Percentiles rank a stretch among this genome's conserved stretches.
Conservation (phyloP, 169 alveolate genomes). For the Hepatocystis sp. region DNA sequence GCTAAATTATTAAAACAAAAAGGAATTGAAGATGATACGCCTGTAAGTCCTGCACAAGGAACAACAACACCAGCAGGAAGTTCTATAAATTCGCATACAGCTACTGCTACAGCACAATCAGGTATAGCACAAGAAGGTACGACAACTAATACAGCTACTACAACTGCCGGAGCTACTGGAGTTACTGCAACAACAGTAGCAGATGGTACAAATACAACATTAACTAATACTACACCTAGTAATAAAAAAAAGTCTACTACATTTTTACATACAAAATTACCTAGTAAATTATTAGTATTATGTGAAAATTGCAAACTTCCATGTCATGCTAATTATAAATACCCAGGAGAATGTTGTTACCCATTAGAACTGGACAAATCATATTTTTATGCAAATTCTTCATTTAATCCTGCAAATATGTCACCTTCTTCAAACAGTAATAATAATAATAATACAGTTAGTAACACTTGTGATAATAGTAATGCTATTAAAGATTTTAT, state of each 20-base stretch:
- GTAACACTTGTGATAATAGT: neutral
- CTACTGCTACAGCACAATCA: no score
- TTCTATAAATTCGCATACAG: no score
- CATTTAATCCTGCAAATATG: conserved; percentile 30
- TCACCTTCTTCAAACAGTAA: no score
- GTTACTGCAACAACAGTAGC: no score
- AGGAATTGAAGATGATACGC: conserved; percentile 79
- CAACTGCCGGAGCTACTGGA: no score
- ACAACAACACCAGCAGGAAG: no score
- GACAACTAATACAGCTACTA: no score
- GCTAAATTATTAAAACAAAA: conserved; percentile 63
- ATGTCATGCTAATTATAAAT: conserved; percentile 80
- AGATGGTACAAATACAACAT: no score
- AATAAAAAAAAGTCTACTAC: conserved; percentile 80
- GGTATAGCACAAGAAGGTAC: no score
- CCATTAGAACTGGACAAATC: conserved; percentile 81
- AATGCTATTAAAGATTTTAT: conserved; percentile 10
- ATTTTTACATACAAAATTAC: conserved; percentile 80
- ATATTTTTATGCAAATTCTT: conserved; percentile 72
- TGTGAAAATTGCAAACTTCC: conserved; percentile 87
- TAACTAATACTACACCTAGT: conserved; percentile 75
- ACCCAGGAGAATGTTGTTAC: conserved; percentile 84
- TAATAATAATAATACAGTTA: conserved; percentile 39
- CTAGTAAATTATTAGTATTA: conserved; percentile 77
- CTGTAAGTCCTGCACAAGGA: no score